A percentile compares a stretch with the other conserved stretches of the same genome.
phyloP scores from a whole-genome alignment of 139 green algal species.

The Asterochloris sp. region DNA sequence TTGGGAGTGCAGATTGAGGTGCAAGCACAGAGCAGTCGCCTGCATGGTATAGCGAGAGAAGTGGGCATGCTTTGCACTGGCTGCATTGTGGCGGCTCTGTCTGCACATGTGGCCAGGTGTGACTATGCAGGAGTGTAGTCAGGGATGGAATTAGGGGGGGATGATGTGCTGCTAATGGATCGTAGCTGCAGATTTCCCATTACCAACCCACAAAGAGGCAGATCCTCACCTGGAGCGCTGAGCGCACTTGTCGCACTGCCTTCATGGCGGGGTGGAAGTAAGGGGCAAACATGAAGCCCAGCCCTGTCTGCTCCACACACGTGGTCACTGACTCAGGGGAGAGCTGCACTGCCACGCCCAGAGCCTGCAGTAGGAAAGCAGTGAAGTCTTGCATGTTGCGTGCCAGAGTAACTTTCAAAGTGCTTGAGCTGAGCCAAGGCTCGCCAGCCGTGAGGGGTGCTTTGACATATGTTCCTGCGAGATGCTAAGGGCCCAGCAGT shows the following conservation, averaged over 20 bases:
- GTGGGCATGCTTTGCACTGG: too few relatives aligned
- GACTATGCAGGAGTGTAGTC: too few relatives aligned
- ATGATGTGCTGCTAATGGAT: too few relatives aligned
- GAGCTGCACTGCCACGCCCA: constrained; percentile 92
- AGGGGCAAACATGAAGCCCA: constrained; percentile 99
- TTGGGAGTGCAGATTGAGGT: too few relatives aligned
- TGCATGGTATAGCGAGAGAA: too few relatives aligned
- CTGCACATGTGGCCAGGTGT: too few relatives aligned
- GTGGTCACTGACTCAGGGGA: constrained; percentile 67
- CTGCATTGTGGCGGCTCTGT: too few relatives aligned
- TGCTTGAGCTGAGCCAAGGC: not conserved
- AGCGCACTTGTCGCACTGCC: constrained; percentile 69
- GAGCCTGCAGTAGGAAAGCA: constrained; percentile 56
- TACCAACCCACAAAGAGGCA: too few relatives aligned
- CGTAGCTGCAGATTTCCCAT: too few relatives aligned
- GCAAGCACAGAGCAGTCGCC: too few relatives aligned
- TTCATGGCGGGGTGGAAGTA: constrained; percentile 80
- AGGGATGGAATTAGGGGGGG: too few relatives aligned
- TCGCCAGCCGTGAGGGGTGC: not conserved
- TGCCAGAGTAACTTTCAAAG: not conserved
- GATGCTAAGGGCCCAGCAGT: not conserved
- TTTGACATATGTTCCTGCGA: not conserved
- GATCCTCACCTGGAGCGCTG: constrained; percentile 59
- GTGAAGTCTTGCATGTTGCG: not conserved
- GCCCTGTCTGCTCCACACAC: constrained; percentile 80